Conservation (phyloP, 495 filamentous ascomycete species). For the Corynascus novoguineensis region DNA sequence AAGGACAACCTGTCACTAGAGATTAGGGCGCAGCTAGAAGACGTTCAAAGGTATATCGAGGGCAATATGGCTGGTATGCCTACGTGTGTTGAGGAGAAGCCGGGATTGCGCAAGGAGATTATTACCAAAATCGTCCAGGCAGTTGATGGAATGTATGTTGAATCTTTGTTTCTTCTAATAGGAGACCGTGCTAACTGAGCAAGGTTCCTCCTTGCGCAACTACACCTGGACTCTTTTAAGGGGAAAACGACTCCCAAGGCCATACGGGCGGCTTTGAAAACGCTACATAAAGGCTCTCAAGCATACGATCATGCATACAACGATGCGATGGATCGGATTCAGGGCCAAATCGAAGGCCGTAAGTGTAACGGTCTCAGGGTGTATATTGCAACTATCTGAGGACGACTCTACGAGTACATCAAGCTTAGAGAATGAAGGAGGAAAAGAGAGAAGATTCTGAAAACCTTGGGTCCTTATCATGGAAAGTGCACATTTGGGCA, state of each 20-base stretch:
- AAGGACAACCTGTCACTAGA: background rate
- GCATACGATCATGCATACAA: constrained; percentile 32
- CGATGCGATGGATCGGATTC: constrained; percentile 41
- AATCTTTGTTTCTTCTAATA: too few species aligned
- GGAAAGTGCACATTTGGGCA: too few species aligned
- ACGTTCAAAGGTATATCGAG: background rate
- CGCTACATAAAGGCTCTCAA: constrained; percentile 10
- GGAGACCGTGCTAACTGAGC: background rate
- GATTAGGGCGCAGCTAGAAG: background rate
- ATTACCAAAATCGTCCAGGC: constrained; percentile 18
- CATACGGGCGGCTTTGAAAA: constrained; percentile 21
- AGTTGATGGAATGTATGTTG: background rate
- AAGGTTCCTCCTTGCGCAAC: background rate
- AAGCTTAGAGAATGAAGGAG: too few species aligned
- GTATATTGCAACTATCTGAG: too few species aligned
- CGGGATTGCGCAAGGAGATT: constrained; percentile 30
- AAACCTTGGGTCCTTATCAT: too few species aligned
- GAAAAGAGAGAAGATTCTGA: too few species aligned
- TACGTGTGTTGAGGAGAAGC: background rate
- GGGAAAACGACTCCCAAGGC: constrained; percentile 13
- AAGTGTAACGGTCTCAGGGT: too few species aligned
- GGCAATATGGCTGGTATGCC: background rate
- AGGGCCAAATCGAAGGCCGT: constrained; percentile 28
- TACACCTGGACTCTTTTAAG: constrained; percentile 23
- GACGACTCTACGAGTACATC: too few species aligned